phyloP scores from a whole-genome alignment of 441 rosid genomes.

The Dalechampia spathulata region DNA sequence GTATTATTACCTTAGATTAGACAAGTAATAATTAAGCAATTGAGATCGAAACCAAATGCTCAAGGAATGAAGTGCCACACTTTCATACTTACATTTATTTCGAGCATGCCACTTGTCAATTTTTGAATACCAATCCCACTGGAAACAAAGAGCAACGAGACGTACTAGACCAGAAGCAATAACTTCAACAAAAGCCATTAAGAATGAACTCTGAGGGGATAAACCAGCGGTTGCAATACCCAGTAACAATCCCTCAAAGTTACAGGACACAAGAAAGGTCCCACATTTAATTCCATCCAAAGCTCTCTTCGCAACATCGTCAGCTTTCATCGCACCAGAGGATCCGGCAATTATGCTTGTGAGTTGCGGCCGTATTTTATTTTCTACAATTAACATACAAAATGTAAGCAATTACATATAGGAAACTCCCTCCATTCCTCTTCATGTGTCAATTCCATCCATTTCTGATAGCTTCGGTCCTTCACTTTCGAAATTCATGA shows the following conservation, averaged over 20 bases:
- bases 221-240: constrained; percentile 70
- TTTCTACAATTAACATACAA: constrained; percentile 51
- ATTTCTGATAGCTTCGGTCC: too few species aligned
- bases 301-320: constrained; percentile 69
- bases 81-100: constrained; percentile 19
- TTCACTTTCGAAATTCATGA: too few species aligned
- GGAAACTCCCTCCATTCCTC: too few species aligned
- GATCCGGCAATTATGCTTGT: constrained; percentile 61
- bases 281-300: constrained; percentile 69
- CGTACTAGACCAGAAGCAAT: constrained; percentile 41
- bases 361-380: constrained; percentile 51
- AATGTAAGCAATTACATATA: too few species aligned
- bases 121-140: constrained; percentile 75
- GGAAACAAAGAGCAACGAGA: constrained; percentile 50
- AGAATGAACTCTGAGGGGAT: constrained; percentile 72
- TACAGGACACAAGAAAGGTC: constrained; percentile 62
- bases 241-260: constrained; percentile 62
- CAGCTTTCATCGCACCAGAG: constrained; percentile 69
- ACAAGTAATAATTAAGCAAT: background rate
- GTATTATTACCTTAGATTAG: background rate
- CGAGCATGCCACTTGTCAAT: constrained; percentile 57
- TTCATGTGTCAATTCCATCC: too few species aligned
- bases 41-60: background rate
- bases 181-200: constrained; percentile 79
- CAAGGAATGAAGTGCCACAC: too few species aligned